Base-by-base conservation (phyloP, 129 eudicot species). In the Tanacetum coccineum region DNA sequence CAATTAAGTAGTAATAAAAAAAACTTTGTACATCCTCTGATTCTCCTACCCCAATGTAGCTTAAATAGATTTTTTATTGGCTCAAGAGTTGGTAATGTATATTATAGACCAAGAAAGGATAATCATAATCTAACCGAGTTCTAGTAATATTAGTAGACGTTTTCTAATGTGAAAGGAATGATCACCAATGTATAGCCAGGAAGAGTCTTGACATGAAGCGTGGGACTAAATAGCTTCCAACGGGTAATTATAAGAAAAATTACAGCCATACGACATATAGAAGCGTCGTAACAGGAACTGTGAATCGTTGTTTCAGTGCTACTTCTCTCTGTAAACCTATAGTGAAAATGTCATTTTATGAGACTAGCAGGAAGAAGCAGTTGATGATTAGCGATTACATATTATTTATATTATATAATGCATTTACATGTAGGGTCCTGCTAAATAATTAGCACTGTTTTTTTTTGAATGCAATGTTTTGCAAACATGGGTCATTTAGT, bases 161-260 rank as follows among this genome's bases (percentile, higher is more conserved):
- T 80, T 70, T 80, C 84, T 14, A 74, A 77, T 70, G 59, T 74
- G 54, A 80, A 80, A 39, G 80, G 80, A 47, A 79, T n/a, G 72
- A 28, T 63, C 68, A 0, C 83, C 83, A n/a, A 30, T 1, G 47
- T n/a, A 5, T 52, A 79, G 15, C 1, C 83, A 0, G 76, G 83
- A 1, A 79, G 52, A 3, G 63, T 64, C 55, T 44, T 64, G 22
- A 79, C 71, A 63, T 25, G 18, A 69, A 79, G 8, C 47, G 73
- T 13, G n/a, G n/a, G 83, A 79, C 52, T 51, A 49, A 62, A 52
- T 65, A 62, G 44, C 56, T 7, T 60, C 30, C 30, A 15, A 53
- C 1, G 55, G 47, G n/a, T n/a, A 25, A 53, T 15, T 3, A 53
- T 6, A 42, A 76, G 9, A 76, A 76, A n/a, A 67, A 21, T 17